Evolutionary conservation across 2,329 filamentous ascomycete genomes (phyloP).

Genomic region (Cadophora sp.): DNA sequence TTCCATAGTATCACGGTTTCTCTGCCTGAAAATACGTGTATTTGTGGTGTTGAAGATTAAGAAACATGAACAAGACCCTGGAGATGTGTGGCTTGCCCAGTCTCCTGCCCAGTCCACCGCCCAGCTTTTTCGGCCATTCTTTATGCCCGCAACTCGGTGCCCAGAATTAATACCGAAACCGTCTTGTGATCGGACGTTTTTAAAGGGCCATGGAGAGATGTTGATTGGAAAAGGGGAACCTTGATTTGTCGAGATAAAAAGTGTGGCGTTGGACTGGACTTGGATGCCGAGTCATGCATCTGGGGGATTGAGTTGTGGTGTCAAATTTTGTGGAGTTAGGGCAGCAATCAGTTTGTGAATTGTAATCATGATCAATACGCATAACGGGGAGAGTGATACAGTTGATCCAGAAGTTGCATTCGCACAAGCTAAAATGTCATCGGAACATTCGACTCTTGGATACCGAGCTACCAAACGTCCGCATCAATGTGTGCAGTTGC

Average conservation of each 20-base stretch:
- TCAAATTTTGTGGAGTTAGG: too few relatives aligned
- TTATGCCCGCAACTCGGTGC: not conserved
- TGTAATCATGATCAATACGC: too few relatives aligned
- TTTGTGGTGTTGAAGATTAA: not conserved
- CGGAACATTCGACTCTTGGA: too few relatives aligned
- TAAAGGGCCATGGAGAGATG: not conserved
- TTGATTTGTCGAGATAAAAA: not conserved
- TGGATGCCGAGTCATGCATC: not conserved
- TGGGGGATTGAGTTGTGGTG: not conserved
- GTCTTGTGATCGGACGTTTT: not conserved
- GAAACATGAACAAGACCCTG: not conserved
- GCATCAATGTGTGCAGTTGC: too few relatives aligned
- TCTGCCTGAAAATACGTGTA: not conserved
- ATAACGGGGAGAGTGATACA: too few relatives aligned
- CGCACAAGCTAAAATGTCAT: too few relatives aligned
- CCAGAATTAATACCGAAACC: not conserved
- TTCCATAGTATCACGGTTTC: too few relatives aligned
- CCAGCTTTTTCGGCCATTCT: conserved; percentile 15
- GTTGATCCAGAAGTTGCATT: too few relatives aligned
- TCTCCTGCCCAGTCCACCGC: not conserved
- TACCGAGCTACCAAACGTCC: too few relatives aligned
- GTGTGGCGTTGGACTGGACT: not conserved
- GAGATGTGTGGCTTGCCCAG: conserved; percentile 8
- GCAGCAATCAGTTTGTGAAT: too few relatives aligned
- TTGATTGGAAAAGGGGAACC: too few relatives aligned